Evolutionary conservation across 2,329 filamentous ascomycete species (phyloP), one percentile per base, ranked within the genome.

Genomic region (Cytospora mali): DNA sequence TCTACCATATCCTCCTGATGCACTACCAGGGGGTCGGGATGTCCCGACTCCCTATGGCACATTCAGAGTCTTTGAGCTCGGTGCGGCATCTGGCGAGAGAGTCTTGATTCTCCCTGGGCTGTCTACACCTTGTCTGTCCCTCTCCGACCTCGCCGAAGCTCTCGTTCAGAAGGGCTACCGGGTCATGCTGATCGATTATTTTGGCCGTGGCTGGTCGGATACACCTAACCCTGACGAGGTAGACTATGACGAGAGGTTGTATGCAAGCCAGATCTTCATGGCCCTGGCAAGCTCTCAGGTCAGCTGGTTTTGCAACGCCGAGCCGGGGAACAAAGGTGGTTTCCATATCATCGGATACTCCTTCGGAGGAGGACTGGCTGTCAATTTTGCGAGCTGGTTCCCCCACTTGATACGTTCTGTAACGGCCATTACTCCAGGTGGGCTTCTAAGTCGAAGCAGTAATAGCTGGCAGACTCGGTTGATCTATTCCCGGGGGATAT

Each of bases 61-160:
- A 35, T 87, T 93, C 60, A 81, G 90, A 42, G 88, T 91, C 25
- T 95, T 95, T 72, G 92, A 96, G 77, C 96, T 89, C 77, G 92
- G 92, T 1, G 89, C 91, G 1, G 82, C 87, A 56, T 75, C 84
- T 59, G 92, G 92, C 9, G 81, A 84, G 52, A 93, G 90, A 70
- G 87, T 95, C 5, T 75, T 96, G 18, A 81, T 96, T 35, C 80
- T 96, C 10, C 92, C 96, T 72, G 92, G 92, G 51, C 94, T 96
- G 72, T 92, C 88, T 65, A 96, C 91, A 0, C 89, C 92, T 0
- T 92, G 89, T 73, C 84, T 93, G 69, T 88, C 90, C 1, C 79
- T 95, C 18, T 82, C 83, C 28, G 83, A 82, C 51, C 75, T 96
- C 35, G 90, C 91, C 29, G 80, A 87, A 68, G 81, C 80, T 23